Percentiles rank a stretch among this genome's conserved stretches.
Conservation (phyloP, 2,329 filamentous ascomycete genomes). For the Lecanicillium sp. region DNA sequence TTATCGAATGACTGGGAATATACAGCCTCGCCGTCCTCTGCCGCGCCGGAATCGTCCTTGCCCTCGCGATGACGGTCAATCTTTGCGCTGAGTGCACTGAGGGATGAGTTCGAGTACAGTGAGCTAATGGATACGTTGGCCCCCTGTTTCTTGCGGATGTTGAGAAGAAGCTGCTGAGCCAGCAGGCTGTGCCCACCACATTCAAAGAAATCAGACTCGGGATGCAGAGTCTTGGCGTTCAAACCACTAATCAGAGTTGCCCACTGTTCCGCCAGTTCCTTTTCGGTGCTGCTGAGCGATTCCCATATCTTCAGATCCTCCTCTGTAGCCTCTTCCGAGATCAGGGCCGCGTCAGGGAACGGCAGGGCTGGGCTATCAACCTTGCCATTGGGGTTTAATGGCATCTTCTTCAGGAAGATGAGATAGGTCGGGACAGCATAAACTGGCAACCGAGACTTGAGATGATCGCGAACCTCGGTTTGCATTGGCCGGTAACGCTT, state of each 20-base stretch:
- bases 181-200: constrained; percentile 37
- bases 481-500: constrained; percentile 39
- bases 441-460: constrained; percentile 50
- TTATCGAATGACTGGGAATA: constrained; percentile 46
- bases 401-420: constrained; percentile 42
- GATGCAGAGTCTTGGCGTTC: constrained; percentile 58
- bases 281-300: constrained; percentile 22
- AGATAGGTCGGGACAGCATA: constrained; percentile 26
- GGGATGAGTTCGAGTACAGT: constrained; percentile 21
- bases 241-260: constrained; percentile 58
- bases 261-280: constrained; percentile 53
- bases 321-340: constrained; percentile 32
- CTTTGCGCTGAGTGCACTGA: constrained; percentile 20
- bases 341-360: constrained; percentile 67
- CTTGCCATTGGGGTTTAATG: constrained; percentile 69
- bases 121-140: constrained; percentile 22
- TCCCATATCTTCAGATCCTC: constrained; percentile 45
- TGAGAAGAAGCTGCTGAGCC: constrained; percentile 67
- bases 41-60: constrained; percentile 13
- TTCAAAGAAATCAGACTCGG: constrained; percentile 30
- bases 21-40: constrained; percentile 38
- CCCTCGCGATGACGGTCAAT: constrained; percentile 20
- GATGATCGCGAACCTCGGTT: constrained; percentile 50
- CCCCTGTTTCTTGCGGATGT: constrained; percentile 24
- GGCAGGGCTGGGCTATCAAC: constrained; percentile 70